Evolutionary conservation across 1,139 yeast genomes (phyloP).

Genomic region (Lodderomyces orthopsilosis): DNA sequence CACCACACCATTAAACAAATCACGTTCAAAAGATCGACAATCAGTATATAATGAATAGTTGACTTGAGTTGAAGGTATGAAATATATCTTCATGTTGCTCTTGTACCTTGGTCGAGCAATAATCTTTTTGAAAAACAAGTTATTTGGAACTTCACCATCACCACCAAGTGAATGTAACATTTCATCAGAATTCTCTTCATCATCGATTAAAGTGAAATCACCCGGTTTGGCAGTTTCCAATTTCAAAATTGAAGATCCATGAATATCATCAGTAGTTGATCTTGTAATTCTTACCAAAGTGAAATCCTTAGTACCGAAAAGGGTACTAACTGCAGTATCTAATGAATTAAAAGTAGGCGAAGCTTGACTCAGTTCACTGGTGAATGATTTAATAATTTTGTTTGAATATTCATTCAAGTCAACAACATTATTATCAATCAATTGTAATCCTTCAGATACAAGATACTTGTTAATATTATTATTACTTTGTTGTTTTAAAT

Average conservation of each 20-base stretch:
- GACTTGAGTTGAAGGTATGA: conserved; percentile 30
- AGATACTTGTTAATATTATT: conserved; percentile 12
- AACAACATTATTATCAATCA: conserved; percentile 38
- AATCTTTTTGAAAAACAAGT: conserved; percentile 44
- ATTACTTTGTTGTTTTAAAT: neutral
- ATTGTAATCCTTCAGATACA: conserved; percentile 27
- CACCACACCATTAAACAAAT: conserved; percentile 48
- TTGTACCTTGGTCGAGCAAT: conserved; percentile 54
- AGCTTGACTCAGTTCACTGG: conserved; percentile 5
- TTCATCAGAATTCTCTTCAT: conserved; percentile 43
- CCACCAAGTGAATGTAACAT: conserved; percentile 40
- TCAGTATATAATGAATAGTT: conserved; percentile 48
- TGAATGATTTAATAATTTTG: conserved; percentile 29
- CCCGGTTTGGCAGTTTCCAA: conserved; percentile 57
- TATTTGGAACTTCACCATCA: conserved; percentile 39
- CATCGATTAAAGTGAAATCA: conserved; percentile 48
- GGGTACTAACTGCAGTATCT: conserved; percentile 43
- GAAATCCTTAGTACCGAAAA: conserved; percentile 42
- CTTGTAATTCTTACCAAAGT: conserved; percentile 52
- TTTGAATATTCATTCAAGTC: conserved; percentile 34
- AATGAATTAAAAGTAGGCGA: conserved; percentile 43
- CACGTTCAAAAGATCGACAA: conserved; percentile 50
- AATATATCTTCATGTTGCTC: conserved; percentile 47
- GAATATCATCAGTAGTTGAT: conserved; percentile 50
- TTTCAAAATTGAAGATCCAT: conserved; percentile 50